Evolutionary conservation across 768 basidiomycete genomes (phyloP).

Genomic region (Leccinum incarnatum): DNA sequence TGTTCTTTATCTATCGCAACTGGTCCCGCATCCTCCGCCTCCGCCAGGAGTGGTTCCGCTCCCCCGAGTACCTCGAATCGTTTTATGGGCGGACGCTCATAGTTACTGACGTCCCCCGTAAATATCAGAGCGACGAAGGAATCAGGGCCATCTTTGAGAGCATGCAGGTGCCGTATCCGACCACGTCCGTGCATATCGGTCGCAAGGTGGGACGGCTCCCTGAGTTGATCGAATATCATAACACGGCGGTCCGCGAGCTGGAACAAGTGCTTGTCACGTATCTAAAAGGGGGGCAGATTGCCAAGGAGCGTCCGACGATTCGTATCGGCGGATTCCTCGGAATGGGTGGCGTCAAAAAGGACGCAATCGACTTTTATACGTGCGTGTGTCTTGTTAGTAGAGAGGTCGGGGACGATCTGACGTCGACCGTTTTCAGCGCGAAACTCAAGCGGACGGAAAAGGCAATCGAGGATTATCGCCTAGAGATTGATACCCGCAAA

Average conservation of each 20-base stretch:
- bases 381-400: constrained; percentile 37
- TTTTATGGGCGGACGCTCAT: constrained; percentile 95
- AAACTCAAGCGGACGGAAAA: constrained; percentile 63
- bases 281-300: constrained; percentile 78
- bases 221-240: constrained; percentile 88
- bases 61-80: constrained; percentile 80
- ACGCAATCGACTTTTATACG: constrained; percentile 95
- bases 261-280: constrained; percentile 89
- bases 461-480: constrained; percentile 70
- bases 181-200: constrained; percentile 87
- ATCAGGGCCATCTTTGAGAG: constrained; percentile 72
- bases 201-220: constrained; percentile 86
- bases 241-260: constrained; percentile 89
- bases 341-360: constrained; percentile 78
- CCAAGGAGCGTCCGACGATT: constrained; percentile 77
- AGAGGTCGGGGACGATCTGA: constrained; percentile 4
- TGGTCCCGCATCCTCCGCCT: constrained; percentile 79
- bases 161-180: constrained; percentile 82
- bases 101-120: constrained; percentile 75
- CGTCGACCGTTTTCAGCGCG: constrained; percentile 25
- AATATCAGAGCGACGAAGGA: constrained; percentile 82
- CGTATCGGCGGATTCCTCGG: constrained; percentile 78
- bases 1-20: constrained; percentile 68
- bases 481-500: constrained; percentile 67
- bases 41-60: constrained; percentile 84